Evolutionary conservation across 352 stramenopile species (phyloP).

Genomic region (Elongisporangium prolatum): DNA sequence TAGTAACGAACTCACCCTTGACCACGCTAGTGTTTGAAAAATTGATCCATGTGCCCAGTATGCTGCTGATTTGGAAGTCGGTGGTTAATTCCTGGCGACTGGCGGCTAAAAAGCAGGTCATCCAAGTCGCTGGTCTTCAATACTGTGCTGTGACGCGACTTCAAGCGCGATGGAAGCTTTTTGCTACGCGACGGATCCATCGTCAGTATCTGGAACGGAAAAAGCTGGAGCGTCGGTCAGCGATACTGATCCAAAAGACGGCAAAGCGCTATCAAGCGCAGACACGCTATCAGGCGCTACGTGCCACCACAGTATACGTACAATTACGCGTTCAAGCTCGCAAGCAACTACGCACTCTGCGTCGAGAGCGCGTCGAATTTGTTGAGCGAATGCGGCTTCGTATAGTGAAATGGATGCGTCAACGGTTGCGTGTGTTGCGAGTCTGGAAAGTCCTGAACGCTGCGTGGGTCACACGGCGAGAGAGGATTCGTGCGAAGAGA

Average conservation of each 20-base stretch:
- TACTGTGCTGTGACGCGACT: constrained; percentile 55
- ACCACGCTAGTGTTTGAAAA: constrained; percentile 31
- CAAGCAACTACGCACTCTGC: constrained; percentile 26
- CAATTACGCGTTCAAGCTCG: constrained; percentile 32
- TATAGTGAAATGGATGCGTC: constrained; percentile 47
- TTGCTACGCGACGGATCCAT: constrained; percentile 8
- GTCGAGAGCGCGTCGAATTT: constrained; percentile 18
- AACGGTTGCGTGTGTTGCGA: constrained; percentile 28
- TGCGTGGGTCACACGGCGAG: constrained; percentile 28
- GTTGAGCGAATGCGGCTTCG: constrained; percentile 39
- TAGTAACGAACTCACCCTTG: not conserved
- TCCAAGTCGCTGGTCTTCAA: constrained; percentile 18
- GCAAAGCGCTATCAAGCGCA: not conserved
- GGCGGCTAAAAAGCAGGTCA: constrained; percentile 22
- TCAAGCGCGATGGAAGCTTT: constrained; percentile 34
- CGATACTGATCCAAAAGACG: constrained; percentile 39
- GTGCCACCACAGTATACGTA: not conserved
- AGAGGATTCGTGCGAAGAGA: constrained; percentile 41
- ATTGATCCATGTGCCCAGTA: constrained; percentile 36
- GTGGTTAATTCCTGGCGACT: constrained; percentile 48
- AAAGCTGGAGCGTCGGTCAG: constrained; percentile 34
- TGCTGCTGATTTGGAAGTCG: constrained; percentile 28
- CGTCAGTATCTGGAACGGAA: constrained; percentile 19
- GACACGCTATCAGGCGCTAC: not conserved
- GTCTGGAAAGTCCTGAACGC: constrained; percentile 51